Conservation (phyloP, 2,329 filamentous ascomycete genomes). For the Sclerotiophoma versabilis region DNA sequence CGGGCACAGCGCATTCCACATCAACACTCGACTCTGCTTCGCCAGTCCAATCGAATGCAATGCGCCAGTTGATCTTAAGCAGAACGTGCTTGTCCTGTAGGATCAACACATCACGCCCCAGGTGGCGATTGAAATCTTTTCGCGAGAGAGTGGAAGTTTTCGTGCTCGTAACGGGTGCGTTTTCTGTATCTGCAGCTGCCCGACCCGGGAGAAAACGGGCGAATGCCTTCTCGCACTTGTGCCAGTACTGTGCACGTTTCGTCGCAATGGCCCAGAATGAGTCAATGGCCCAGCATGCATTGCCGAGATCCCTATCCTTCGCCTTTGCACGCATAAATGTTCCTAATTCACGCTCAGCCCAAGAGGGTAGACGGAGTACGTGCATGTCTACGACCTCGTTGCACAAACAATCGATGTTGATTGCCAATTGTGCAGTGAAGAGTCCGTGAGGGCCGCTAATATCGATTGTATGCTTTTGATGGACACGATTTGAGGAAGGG, state of each 20-base stretch:
- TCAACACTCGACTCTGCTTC: conserved; percentile 68
- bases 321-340: conserved; percentile 57
- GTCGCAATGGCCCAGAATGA: conserved; percentile 71
- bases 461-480: conserved; percentile 60
- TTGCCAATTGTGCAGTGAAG: conserved; percentile 64
- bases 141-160: conserved; percentile 36
- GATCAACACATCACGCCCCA: conserved; percentile 40
- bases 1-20: conserved; percentile 64
- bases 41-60: conserved; percentile 75
- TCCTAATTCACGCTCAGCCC: conserved; percentile 65
- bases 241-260: conserved; percentile 70
- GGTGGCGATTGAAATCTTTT: conserved; percentile 59
- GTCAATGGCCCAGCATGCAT: conserved; percentile 71
- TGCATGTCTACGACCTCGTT: conserved; percentile 62
- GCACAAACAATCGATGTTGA: conserved; percentile 57
- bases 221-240: conserved; percentile 60
- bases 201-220: conserved; percentile 32
- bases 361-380: conserved; percentile 64
- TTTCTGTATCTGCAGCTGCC: conserved; percentile 26
- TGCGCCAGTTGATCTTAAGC: conserved; percentile 67
- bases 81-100: conserved; percentile 50
- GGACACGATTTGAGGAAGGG: conserved; percentile 21
- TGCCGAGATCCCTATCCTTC: conserved; percentile 61
- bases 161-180: conserved; percentile 18
- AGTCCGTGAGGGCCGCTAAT: conserved; percentile 60